phyloP scores from a whole-genome alignment of 1,284 basidiomycete genomes.

The Heterobasidion annosum region DNA sequence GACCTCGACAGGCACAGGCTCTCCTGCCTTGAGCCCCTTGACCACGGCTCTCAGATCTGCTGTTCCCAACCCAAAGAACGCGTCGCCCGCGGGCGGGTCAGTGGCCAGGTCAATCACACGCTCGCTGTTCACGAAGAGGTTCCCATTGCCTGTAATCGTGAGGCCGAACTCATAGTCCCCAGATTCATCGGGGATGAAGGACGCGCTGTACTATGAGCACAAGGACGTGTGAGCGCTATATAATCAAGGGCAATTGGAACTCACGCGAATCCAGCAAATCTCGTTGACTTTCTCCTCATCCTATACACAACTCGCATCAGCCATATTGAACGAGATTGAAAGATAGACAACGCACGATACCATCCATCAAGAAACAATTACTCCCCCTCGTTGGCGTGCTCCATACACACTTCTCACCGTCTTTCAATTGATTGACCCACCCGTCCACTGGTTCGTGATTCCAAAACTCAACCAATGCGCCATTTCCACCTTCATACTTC shows the following conservation, averaged over 20 bases:
- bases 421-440: constrained; percentile 15
- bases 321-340: not conserved
- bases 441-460: constrained; percentile 27
- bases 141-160: constrained; percentile 52
- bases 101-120: constrained; percentile 61
- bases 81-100: constrained; percentile 52
- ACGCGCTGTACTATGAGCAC: constrained; percentile 36
- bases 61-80: constrained; percentile 51
- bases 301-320: not conserved
- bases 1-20: constrained; percentile 27
- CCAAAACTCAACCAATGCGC: constrained; percentile 34
- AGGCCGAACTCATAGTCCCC: constrained; percentile 62
- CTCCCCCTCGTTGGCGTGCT: constrained; percentile 25
- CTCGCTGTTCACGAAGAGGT: constrained; percentile 51
- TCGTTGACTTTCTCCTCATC: constrained; percentile 24
- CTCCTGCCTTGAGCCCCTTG: constrained; percentile 25
- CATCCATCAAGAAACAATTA: constrained; percentile 29
- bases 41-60: constrained; percentile 24
- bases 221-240: constrained; percentile 37
- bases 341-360: constrained; percentile 17
- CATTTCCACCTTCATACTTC: constrained; percentile 10
- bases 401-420: constrained; percentile 19
- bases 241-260: constrained; percentile 7
- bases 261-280: constrained; percentile 28
- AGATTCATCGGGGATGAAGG: constrained; percentile 38